These are phyloP conservation scores for Beauveria asiatica DNA, from an alignment of 2,329 filamentous ascomycete species.

Conservation along the genomic window DNA sequence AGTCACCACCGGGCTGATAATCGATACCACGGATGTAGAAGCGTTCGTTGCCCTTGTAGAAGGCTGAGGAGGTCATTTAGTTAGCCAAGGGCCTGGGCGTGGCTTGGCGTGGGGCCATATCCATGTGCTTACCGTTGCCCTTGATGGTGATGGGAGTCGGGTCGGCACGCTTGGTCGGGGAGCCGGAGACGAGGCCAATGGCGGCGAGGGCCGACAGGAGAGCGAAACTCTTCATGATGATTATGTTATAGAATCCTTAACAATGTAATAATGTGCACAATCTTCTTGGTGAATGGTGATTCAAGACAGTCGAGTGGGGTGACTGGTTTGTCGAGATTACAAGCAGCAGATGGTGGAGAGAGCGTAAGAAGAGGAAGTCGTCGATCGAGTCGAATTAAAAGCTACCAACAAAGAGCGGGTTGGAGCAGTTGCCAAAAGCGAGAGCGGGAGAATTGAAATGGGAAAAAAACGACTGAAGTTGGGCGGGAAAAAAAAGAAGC, in stretches of 20 bases:
- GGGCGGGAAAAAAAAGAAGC: conserved; percentile 11
- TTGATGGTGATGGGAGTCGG: conserved; percentile 43
- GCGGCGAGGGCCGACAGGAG: conserved; percentile 41
- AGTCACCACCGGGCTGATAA: conserved; percentile 55
- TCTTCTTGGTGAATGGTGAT: neutral
- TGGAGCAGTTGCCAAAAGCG: conserved; percentile 17
- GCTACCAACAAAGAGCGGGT: conserved; percentile 30
- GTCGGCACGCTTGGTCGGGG: conserved; percentile 45
- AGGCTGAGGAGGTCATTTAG: conserved; percentile 31
- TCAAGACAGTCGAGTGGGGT: conserved; percentile 12
- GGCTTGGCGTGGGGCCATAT: neutral
- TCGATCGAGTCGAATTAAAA: conserved; percentile 13
- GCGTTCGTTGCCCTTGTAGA: conserved; percentile 43
- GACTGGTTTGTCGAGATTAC: conserved; percentile 6
- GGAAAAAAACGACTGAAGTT: conserved; percentile 16
- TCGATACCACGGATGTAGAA: conserved; percentile 55
- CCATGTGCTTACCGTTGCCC: conserved; percentile 43
- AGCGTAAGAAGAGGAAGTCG: conserved; percentile 14
- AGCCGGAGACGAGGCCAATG: conserved; percentile 34
- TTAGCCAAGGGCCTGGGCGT: neutral
- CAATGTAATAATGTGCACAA: neutral
- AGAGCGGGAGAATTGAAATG: neutral
- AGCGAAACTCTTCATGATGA: conserved; percentile 41
- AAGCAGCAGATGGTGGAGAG: conserved; percentile 13
- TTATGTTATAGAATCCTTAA: conserved; percentile 12